Conservation (phyloP, 176 grass and related monocot species). For the Melocanna baccifera region DNA sequence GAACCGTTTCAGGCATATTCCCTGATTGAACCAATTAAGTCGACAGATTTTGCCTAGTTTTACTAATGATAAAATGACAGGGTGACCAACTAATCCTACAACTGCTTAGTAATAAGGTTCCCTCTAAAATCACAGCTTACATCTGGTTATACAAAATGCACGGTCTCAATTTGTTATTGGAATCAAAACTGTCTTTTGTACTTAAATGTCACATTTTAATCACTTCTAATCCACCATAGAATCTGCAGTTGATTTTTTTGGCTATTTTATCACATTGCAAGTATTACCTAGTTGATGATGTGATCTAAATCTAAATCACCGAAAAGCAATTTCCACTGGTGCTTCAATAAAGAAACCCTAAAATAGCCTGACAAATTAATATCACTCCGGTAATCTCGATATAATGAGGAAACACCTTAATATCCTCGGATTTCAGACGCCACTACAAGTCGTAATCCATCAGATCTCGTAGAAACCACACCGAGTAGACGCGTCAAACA, state of each 20-base stretch:
- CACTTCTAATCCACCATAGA: background rate
- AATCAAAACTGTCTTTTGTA: background rate
- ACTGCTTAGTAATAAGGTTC: background rate
- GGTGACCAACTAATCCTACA: background rate
- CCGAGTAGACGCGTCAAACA: too few relatives aligned
- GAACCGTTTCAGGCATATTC: background rate
- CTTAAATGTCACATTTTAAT: background rate
- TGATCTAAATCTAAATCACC: background rate
- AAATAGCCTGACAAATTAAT: background rate
- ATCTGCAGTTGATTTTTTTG: background rate
- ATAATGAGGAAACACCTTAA: background rate
- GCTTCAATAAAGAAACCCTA: background rate
- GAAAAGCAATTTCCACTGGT: rapidly evolving
- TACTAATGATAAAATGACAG: background rate
- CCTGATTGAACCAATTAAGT: background rate
- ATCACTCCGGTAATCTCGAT: background rate
- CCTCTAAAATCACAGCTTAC: background rate
- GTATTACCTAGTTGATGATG: background rate
- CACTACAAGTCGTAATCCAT: background rate
- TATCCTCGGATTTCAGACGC: background rate
- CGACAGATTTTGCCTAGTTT: background rate
- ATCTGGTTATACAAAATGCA: background rate
- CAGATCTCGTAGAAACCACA: constrained; percentile 12
- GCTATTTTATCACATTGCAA: background rate
- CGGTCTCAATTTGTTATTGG: too few relatives aligned